Evolutionary conservation across 371 early-diverging fungal species (phyloP).

Genomic region (Syncephalastrum sp.): DNA sequence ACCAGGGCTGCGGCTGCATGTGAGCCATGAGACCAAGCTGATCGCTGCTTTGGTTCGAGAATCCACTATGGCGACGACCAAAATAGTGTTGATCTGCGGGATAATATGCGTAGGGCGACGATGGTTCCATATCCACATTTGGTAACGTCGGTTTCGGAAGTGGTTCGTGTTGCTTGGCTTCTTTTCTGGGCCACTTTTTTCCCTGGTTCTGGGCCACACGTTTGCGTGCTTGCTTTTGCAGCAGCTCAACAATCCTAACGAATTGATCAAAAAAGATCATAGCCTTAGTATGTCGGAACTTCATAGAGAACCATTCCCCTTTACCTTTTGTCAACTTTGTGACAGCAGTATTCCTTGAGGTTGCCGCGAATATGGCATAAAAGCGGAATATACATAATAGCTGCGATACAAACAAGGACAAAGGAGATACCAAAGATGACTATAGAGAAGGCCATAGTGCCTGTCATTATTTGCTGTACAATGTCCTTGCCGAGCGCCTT

Average conservation of each 20-base stretch:
- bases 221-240: constrained; percentile 21
- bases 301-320: not conserved
- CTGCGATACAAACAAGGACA: constrained; percentile 59
- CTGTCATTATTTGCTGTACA: constrained; percentile 35
- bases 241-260: constrained; percentile 19
- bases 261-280: not conserved
- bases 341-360: constrained; percentile 89
- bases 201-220: constrained; percentile 6
- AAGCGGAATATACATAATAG: constrained; percentile 78
- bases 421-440: constrained; percentile 51
- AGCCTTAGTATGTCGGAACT: not conserved
- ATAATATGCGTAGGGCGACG: not conserved
- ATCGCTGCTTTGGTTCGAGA: constrained; percentile 8
- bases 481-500: constrained; percentile 20
- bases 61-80: constrained; percentile 11
- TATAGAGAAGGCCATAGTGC: constrained; percentile 44
- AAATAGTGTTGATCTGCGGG: constrained; percentile 6
- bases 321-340: constrained; percentile 86
- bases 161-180: constrained; percentile 5
- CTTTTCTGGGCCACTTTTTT: constrained; percentile 6
- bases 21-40: constrained; percentile 9
- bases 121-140: constrained; percentile 9
- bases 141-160: constrained; percentile 13
- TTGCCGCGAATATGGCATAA: constrained; percentile 83
- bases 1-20: constrained; percentile 12